Conservation (phyloP, 2,329 filamentous ascomycete species). For the Teratosphaeriaceae sp. region DNA sequence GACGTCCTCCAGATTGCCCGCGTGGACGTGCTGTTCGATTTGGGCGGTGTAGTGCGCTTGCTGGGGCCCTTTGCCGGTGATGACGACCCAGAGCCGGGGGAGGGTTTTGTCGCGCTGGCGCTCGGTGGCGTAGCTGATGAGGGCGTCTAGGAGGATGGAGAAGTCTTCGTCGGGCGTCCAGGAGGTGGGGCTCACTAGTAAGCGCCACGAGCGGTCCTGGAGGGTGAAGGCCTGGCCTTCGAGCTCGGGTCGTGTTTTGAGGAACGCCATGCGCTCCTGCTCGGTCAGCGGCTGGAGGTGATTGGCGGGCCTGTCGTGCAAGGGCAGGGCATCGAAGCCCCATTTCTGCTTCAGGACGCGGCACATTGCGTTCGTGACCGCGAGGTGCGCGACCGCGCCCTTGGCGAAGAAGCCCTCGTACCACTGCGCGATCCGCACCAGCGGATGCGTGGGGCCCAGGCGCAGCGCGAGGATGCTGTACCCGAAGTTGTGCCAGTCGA, state of each 20-base stretch:
- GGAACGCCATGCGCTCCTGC: conserved; percentile 50
- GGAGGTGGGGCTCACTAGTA: conserved; percentile 89
- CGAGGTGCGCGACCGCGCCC: conserved; percentile 66
- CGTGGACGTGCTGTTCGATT: conserved; percentile 55
- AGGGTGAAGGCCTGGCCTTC: conserved; percentile 48
- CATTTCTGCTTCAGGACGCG: conserved; percentile 63
- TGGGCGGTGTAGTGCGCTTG: conserved; percentile 65
- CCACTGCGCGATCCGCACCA: conserved; percentile 68
- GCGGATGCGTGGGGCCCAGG: conserved; percentile 56
- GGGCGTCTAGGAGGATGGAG: conserved; percentile 72
- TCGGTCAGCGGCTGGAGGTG: conserved; percentile 66
- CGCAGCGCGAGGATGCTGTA: conserved; percentile 80
- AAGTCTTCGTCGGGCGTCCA: conserved; percentile 99
- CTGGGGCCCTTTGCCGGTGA: conserved; percentile 89
- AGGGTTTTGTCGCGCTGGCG: conserved; percentile 38
- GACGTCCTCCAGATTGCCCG: conserved; percentile 61
- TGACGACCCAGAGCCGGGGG: conserved; percentile 74
- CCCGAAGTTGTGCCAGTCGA: conserved; percentile 99
- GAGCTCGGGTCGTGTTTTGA: conserved; percentile 61
- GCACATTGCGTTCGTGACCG: conserved; percentile 86
- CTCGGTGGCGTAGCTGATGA: conserved; percentile 63
- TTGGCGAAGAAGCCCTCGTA: conserved; percentile 72
- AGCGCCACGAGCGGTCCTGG: conserved; percentile 42
- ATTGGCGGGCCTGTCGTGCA: conserved; percentile 80
- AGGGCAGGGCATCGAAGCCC: conserved; percentile 54